These are phyloP conservation scores for Trichopus zeylanicus DNA, from an alignment of 116 monocot genomes.

Conservation along the genomic window DNA sequence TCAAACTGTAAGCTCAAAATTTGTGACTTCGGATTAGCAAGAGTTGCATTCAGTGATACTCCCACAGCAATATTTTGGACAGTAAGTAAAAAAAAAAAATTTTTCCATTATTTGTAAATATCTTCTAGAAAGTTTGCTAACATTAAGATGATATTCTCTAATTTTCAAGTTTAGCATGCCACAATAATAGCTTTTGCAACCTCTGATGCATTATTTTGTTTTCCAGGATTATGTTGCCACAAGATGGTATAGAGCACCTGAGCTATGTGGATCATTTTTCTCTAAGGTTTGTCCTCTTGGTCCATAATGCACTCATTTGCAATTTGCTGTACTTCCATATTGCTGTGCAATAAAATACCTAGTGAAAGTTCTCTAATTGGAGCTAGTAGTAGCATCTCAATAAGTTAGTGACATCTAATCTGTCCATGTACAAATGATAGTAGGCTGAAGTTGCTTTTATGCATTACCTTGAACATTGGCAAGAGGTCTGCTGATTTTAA, in stretches of 20 bases:
- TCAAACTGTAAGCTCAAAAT: slow-evolving; percentile 96
- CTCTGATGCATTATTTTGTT: background rate
- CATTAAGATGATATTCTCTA: too few species aligned
- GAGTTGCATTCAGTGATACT: slow-evolving; percentile 93
- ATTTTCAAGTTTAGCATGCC: too few species aligned
- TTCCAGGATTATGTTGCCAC: slow-evolving; percentile 57
- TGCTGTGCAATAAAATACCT: background rate
- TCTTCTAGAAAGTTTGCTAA: background rate
- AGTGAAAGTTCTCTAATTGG: background rate
- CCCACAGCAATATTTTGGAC: slow-evolving; percentile 97
- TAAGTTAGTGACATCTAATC: background rate
- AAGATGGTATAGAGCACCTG: slow-evolving; percentile 60
- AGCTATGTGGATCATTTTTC: slow-evolving; percentile 47
- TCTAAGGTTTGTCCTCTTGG: slow-evolving; percentile 27
- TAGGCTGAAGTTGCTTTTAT: background rate
- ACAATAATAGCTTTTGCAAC: too few species aligned
- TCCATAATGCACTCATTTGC: background rate
- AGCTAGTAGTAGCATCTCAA: background rate
- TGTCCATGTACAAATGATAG: background rate
- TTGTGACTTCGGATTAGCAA: slow-evolving; percentile 96
- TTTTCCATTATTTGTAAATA: background rate
- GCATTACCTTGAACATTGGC: background rate
- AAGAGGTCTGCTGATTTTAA: background rate
- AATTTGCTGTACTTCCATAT: background rate
- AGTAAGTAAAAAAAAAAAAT: slow-evolving; percentile 34